Percentiles rank a stretch among this genome's conserved stretches.
phyloP scores from a whole-genome alignment of 2,329 filamentous ascomycete genomes.

The Neurospora crassa region DNA sequence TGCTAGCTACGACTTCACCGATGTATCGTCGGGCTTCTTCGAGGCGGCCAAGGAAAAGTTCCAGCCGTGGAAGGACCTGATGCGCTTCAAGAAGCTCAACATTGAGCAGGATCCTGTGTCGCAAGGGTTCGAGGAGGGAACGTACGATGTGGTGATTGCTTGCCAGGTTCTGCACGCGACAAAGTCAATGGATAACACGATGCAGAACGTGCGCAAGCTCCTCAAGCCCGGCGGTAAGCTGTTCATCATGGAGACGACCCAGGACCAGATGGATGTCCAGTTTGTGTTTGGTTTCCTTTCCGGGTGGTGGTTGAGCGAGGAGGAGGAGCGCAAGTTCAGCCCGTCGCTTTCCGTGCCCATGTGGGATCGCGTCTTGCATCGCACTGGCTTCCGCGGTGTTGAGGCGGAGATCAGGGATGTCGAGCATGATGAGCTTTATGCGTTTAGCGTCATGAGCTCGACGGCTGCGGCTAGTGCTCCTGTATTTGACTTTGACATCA shows the following conservation, averaged over 20 bases:
- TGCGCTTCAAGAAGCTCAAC: conserved; percentile 25
- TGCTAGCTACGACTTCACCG: conserved; percentile 17
- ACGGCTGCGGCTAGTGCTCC: conserved; percentile 7
- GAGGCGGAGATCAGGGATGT: conserved; percentile 18
- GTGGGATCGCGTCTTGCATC: conserved; percentile 19
- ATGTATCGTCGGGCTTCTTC: conserved; percentile 23
- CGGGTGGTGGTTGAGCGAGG: conserved; percentile 18
- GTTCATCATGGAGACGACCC: conserved; percentile 19
- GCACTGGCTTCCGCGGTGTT: conserved; percentile 16
- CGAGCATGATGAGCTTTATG: conserved; percentile 15
- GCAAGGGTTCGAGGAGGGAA: conserved; percentile 25
- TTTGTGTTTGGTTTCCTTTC: conserved; percentile 16
- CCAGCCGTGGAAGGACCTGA: conserved; percentile 12
- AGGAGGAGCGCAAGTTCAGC: conserved; percentile 17
- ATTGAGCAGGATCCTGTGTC: conserved; percentile 21
- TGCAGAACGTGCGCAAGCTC: conserved; percentile 25
- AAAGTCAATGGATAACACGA: conserved; percentile 18
- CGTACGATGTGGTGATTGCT: conserved; percentile 29
- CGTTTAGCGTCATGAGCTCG: conserved; percentile 16
- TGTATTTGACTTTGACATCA: conserved; percentile 14
- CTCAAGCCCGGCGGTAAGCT: conserved; percentile 32
- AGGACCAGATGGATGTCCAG: conserved; percentile 16
- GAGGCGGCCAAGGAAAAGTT: conserved; percentile 21
- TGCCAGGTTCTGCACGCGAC: conserved; percentile 30
- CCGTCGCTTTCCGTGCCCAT: conserved; percentile 15